phyloP scores from a whole-genome alignment of 768 basidiomycete genomes.

The Suillus brevipes region DNA sequence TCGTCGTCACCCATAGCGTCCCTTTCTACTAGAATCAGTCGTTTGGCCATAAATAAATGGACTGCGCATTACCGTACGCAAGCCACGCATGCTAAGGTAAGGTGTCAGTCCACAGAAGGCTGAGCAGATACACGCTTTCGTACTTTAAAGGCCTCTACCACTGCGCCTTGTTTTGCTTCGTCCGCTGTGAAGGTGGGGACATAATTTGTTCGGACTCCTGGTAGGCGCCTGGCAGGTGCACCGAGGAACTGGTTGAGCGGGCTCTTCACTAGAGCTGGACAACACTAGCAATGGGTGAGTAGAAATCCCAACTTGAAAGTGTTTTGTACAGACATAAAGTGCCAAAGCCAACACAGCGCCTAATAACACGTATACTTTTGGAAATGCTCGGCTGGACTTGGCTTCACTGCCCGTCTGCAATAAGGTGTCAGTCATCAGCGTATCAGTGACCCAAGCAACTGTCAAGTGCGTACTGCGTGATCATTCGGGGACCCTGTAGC shows the following conservation, averaged over 20 bases:
- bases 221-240: conserved; percentile 11
- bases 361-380: conserved; percentile 14
- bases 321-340: conserved; percentile 17
- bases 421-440: neutral
- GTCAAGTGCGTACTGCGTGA: neutral
- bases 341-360: conserved; percentile 9
- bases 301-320: conserved; percentile 4
- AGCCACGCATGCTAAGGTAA: conserved; percentile 72
- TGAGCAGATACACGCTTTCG: conserved; percentile 17
- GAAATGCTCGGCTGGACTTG: conserved; percentile 1
- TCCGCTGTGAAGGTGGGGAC: conserved; percentile 50
- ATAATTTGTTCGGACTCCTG: conserved; percentile 21
- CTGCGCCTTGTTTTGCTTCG: conserved; percentile 59
- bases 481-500: conserved; percentile 10
- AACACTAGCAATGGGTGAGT: conserved; percentile 18
- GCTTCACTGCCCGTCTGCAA: conserved; percentile 9
- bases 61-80: conserved; percentile 65
- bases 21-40: conserved; percentile 51
- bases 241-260: conserved; percentile 11
- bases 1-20: conserved; percentile 93
- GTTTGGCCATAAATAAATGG: conserved; percentile 3
- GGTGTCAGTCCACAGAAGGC: neutral
- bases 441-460: neutral
- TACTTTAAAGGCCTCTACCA: conserved; percentile 81
- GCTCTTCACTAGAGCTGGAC: conserved; percentile 7